Conservation (phyloP, 345 rosid species). For the Combretum micranthum region DNA sequence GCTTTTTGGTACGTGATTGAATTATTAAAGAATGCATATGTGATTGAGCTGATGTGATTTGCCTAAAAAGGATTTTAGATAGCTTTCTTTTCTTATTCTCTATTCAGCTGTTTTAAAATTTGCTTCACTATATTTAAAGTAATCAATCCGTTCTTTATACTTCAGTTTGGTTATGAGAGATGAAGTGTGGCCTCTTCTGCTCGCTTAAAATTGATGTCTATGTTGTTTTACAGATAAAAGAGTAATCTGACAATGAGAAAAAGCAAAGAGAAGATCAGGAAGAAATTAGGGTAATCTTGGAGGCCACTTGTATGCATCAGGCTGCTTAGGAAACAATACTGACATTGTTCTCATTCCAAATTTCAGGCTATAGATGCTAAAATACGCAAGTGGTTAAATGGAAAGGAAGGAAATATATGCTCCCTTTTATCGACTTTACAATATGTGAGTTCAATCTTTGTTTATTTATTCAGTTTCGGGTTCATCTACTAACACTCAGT, state of each 20-base stretch:
- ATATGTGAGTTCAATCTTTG: constrained; percentile 46
- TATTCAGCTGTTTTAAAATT: background rate
- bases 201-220: background rate
- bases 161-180: background rate
- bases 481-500: no score
- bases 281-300: constrained; percentile 38
- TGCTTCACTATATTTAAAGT: background rate
- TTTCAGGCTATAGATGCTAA: constrained; percentile 54
- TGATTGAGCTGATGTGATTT: no score
- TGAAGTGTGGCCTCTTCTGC: background rate
- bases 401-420: constrained; percentile 83
- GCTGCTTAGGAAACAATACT: constrained; percentile 3
- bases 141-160: background rate
- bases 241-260: constrained; percentile 36
- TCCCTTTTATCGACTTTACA: constrained; percentile 88
- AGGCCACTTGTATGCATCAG: background rate
- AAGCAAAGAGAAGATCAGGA: constrained; percentile 22
- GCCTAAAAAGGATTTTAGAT: background rate
- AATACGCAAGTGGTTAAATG: constrained; percentile 68
- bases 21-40: background rate
- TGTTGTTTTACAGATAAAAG: constrained; percentile 41
- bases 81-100: background rate
- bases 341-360: constrained; percentile 8
- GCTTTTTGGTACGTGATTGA: constrained; percentile 34
- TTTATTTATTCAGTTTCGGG: no score